Evolutionary conservation across 2,329 filamentous ascomycete species (phyloP), one percentile per base, ranked within the genome.

Genomic region (Hawksworthiomyces lignivorus): DNA sequence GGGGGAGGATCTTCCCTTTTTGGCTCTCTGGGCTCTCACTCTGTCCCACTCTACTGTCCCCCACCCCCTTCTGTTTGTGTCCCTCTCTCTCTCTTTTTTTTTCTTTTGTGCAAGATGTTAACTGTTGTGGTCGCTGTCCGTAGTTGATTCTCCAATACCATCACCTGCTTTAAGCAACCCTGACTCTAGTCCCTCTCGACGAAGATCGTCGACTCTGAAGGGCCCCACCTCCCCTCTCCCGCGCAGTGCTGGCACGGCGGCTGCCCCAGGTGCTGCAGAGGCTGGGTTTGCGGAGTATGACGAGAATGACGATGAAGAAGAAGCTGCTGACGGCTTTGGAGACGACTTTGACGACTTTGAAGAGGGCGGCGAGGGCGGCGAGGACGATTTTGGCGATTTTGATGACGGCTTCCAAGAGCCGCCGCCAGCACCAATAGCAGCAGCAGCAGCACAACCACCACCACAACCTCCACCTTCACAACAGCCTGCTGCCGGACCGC

Each of bases 361-460:
- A 53, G 75, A 79, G 53, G 75, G 73, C 36, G 71, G 65, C 33
- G 65, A 65, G 5, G 67, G 64, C 34, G 66, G 65, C 7, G 68
- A 67, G 36, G 68, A 67, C 20, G 74, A 74, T 53, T 81, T 82
- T 63, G 77, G 78, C 54, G 82, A 85, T 54, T 87, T 87, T 61
- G 80, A 84, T 56, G 83, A 82, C 51, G 80, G 71, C 28, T 87
- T 87, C 56, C 74, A 86, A 54, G 68, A 77, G 57, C 59, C 74
- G 36, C 7, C 28, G 4, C 32, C 51, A 22, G 48, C 57, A 32
- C 18, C 47, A 30, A 21, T 45, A 17, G 38, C 44, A 17, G 24
- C 44, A 47, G 6, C 62, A 50, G 54, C 61, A 15, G 50, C 42
- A 26, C 47, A 43, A 21, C 43, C 42, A 14, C 39, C 31, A 33